Evolutionary conservation across 306 rosid species (phyloP), one percentile per base, ranked within the genome.

Genomic region (Prunus salicina): DNA sequence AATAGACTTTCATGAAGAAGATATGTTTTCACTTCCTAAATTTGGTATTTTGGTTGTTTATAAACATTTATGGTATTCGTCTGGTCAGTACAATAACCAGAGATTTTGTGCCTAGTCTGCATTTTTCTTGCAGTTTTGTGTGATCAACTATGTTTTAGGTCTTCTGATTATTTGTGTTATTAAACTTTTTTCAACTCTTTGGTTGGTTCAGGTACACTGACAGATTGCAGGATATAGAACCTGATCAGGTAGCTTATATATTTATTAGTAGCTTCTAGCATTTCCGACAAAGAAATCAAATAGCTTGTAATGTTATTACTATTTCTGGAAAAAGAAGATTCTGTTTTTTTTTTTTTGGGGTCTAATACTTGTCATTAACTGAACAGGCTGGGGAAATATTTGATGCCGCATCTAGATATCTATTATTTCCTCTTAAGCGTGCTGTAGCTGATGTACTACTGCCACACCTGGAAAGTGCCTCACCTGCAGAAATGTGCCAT

Each of bases 381-480:
- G 72, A 52, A 67, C 90, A 94, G 96, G 98, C 92, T 12, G 97
- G 88, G 83, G 97, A 92, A 90, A 86, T 92, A 84, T 90, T 90
- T 60, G 97, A 92, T 86, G 94, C 89, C 75, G 97, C 97, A 83
- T 88, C 97, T 19, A 87, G 98, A 90, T 94, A 92, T 77, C 78
- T 94, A 74, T 41, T 94, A 74, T 94, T 94, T 86, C 95, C 98
- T 80, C 95, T 92, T 20, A 94, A 90, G 89, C 95, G 97, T 32
- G 97, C 91, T 1, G 98, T 90, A 41, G 98, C 96, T 65, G 97
- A 94, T 84, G 98, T 79, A 45, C 76, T 92, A 71, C 78, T 91
- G 82, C 95, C 91, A 6, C 98, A 90, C 87, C 77, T 94, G 87
- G 92, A 92, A 88, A 78, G 83, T 72, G 93, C 73, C 67, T 85